These are phyloP conservation scores for Didymellaceae sp. DNA, from an alignment of 2,329 filamentous ascomycete species.

Conservation along the genomic window DNA sequence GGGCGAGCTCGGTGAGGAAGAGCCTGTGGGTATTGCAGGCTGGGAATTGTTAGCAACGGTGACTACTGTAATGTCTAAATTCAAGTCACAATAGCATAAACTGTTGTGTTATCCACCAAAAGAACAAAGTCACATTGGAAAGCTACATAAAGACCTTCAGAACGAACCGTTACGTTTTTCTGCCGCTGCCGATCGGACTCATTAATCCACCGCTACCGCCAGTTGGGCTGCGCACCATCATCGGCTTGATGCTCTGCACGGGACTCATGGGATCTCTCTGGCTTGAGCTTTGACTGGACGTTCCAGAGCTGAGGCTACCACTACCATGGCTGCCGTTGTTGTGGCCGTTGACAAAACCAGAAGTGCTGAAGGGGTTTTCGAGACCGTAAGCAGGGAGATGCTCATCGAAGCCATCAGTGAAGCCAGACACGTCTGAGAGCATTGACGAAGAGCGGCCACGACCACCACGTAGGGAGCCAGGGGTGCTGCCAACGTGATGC, in stretches of 20 bases:
- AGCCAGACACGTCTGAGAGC: conserved; percentile 59
- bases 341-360: conserved; percentile 45
- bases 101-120: conserved; percentile 18
- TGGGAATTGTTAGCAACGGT: conserved; percentile 1
- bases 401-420: conserved; percentile 56
- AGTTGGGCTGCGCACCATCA: conserved; percentile 44
- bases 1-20: background rate
- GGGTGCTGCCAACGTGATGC: conserved; percentile 42
- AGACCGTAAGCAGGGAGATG: conserved; percentile 33
- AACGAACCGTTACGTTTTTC: conserved; percentile 25
- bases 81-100: background rate
- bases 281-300: conserved; percentile 47
- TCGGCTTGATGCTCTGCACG: conserved; percentile 40
- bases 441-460: conserved; percentile 60
- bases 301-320: conserved; percentile 54
- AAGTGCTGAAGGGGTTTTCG: conserved; percentile 47
- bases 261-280: conserved; percentile 50
- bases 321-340: conserved; percentile 57
- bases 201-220: conserved; percentile 38
- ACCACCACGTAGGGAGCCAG: conserved; percentile 43
- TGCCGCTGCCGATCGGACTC: conserved; percentile 40
- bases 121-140: conserved; percentile 39
- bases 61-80: background rate
- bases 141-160: conserved; percentile 30
- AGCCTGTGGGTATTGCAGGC: background rate